phyloP scores from a whole-genome alignment of 108 stramenopile genomes.

The Schizochytrium sp. region DNA sequence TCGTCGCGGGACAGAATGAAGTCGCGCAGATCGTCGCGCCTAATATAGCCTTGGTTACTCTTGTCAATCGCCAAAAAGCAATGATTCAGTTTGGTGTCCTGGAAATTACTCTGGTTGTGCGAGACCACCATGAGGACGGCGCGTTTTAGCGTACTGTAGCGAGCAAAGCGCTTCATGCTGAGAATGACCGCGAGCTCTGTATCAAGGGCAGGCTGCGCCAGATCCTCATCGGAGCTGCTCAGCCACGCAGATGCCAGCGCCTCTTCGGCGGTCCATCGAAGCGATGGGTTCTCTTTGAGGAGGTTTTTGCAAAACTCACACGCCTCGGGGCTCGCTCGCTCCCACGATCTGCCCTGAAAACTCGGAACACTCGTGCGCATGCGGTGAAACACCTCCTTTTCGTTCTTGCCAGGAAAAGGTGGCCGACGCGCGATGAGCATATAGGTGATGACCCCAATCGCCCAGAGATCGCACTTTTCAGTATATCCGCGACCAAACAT shows the following conservation, averaged over 20 bases:
- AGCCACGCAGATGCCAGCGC: conserved; percentile 19
- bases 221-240: neutral
- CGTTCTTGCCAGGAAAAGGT: conserved; percentile 46
- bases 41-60: neutral
- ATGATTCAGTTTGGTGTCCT: neutral
- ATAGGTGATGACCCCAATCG: conserved; percentile 47
- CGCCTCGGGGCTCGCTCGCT: conserved; percentile 18
- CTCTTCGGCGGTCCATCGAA: conserved; percentile 26
- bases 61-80: neutral
- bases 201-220: neutral
- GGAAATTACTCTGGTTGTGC: conserved; percentile 15
- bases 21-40: neutral
- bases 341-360: conserved; percentile 22
- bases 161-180: conserved; percentile 33
- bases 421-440: conserved; percentile 40
- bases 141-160: conserved; percentile 25
- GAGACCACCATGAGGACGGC: conserved; percentile 38
- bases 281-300: conserved; percentile 25
- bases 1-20: neutral
- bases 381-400: conserved; percentile 23
- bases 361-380: conserved; percentile 12
- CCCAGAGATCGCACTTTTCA: conserved; percentile 48
- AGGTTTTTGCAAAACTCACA: conserved; percentile 25
- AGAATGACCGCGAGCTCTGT: conserved; percentile 22
- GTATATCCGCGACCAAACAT: conserved; percentile 37